Evolutionary conservation across 441 rosid species (phyloP).

Genomic region (Euphorbia celastroides): DNA sequence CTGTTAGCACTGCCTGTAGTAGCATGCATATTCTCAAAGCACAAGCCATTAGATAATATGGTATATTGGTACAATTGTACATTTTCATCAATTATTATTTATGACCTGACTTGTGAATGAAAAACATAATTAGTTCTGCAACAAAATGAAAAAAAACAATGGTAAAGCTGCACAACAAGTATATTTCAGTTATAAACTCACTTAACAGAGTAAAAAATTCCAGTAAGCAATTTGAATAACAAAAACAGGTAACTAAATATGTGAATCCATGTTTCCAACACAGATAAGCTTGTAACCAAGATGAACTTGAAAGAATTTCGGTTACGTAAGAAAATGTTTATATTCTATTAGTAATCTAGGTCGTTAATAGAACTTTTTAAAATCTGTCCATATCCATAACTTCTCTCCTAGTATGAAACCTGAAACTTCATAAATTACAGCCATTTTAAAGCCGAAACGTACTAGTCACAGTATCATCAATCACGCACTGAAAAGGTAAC

Average conservation of each 20-base stretch:
- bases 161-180: not conserved
- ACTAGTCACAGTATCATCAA: not conserved
- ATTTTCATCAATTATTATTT: not conserved
- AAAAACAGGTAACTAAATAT: not conserved
- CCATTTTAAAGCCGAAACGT: not conserved
- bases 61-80: not conserved
- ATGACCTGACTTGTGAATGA: not conserved
- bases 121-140: not conserved
- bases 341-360: not conserved
- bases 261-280: not conserved
- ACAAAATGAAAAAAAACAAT: not conserved
- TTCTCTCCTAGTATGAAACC: not conserved
- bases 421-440: not conserved
- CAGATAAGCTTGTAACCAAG: not conserved
- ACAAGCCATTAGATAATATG: not conserved
- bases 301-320: not conserved
- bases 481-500: not conserved
- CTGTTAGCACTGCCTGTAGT: not conserved
- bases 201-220: not conserved
- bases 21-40: not conserved
- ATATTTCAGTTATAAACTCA: not conserved
- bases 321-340: not conserved
- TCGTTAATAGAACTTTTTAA: not conserved
- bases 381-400: not conserved
- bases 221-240: not conserved